Conservation (phyloP, 2,329 filamentous ascomycete genomes). For the Niveomyces coronatus region DNA sequence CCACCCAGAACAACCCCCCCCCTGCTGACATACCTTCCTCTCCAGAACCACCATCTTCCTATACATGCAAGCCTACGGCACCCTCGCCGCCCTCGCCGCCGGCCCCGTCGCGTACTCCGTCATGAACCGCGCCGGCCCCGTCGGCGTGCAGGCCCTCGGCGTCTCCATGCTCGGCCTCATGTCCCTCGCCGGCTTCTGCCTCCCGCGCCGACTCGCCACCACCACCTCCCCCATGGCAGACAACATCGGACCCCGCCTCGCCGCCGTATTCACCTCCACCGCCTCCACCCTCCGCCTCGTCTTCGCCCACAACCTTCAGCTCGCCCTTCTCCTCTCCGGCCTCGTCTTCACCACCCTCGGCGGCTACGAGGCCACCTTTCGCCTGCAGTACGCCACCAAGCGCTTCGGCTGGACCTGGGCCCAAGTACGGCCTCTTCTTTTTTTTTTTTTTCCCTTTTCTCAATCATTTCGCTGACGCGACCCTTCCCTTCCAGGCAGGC, state of each 20-base stretch:
- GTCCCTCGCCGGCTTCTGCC: slow-evolving; percentile 1
- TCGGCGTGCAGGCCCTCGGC: neutral
- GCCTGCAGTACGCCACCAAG: slow-evolving; percentile 9
- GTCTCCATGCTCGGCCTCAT: neutral
- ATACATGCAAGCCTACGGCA: slow-evolving; percentile 4
- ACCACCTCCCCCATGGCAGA: neutral
- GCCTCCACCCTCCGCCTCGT: neutral
- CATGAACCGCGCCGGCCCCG: slow-evolving; percentile 7
- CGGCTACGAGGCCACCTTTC: slow-evolving; percentile 2
- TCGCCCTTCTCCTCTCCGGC: slow-evolving; percentile 6
- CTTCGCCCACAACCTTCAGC: slow-evolving; percentile 1
- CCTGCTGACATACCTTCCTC: neutral
- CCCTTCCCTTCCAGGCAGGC: slow-evolving; percentile 1
- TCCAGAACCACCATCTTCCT: slow-evolving; percentile 8
- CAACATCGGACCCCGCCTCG: neutral
- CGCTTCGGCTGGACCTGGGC: slow-evolving; percentile 9
- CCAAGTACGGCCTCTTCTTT: too few relatives aligned
- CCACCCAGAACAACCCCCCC: neutral
- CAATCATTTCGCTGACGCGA: neutral
- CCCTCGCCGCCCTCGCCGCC: neutral
- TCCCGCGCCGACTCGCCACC: slow-evolving; percentile 6
- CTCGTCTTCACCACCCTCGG: slow-evolving; percentile 8
- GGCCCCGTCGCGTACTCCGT: slow-evolving; percentile 5
- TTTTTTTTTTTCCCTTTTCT: too few relatives aligned
- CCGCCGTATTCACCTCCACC: neutral